Evolutionary conservation across 257 asterid genomes (phyloP).

Genomic region (Lycium ferocissimum): DNA sequence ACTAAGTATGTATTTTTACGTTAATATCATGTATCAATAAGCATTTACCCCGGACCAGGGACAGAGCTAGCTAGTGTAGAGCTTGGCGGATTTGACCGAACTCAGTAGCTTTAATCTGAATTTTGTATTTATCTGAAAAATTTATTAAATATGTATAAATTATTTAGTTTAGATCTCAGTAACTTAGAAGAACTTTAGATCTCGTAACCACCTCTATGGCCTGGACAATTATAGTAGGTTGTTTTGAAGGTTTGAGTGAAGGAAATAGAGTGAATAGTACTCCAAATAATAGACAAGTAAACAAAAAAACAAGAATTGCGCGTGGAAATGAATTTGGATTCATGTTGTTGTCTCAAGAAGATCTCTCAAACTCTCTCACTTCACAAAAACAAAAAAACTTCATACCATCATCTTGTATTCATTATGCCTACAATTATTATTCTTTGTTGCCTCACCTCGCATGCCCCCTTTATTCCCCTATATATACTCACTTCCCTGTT

Average conservation of each 20-base stretch:
- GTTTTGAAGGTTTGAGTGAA: neutral
- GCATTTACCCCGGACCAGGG: neutral
- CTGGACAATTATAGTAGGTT: neutral
- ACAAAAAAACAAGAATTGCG: constrained; percentile 36
- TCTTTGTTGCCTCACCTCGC: constrained; percentile 73
- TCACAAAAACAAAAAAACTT: constrained; percentile 12
- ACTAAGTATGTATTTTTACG: neutral
- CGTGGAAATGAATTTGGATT: constrained; percentile 60
- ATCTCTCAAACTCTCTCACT: constrained; percentile 27
- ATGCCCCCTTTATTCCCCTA: constrained; percentile 37
- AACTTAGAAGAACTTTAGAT: too few relatives aligned
- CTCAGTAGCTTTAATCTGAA: too few relatives aligned
- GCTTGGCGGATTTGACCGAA: neutral
- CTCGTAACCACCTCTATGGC: too few relatives aligned
- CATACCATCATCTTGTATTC: constrained; percentile 81
- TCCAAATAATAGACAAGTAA: constrained; percentile 24
- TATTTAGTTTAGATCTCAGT: too few relatives aligned
- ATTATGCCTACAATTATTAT: constrained; percentile 84
- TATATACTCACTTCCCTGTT: constrained; percentile 68
- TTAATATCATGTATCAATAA: neutral
- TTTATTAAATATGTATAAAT: too few relatives aligned
- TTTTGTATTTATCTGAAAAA: too few relatives aligned
- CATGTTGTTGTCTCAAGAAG: constrained; percentile 54
- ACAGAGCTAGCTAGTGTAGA: neutral
- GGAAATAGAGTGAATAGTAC: constrained; percentile 26